phyloP scores from a whole-genome alignment of 805 yeast species.

The Starmerella davenportii region DNA sequence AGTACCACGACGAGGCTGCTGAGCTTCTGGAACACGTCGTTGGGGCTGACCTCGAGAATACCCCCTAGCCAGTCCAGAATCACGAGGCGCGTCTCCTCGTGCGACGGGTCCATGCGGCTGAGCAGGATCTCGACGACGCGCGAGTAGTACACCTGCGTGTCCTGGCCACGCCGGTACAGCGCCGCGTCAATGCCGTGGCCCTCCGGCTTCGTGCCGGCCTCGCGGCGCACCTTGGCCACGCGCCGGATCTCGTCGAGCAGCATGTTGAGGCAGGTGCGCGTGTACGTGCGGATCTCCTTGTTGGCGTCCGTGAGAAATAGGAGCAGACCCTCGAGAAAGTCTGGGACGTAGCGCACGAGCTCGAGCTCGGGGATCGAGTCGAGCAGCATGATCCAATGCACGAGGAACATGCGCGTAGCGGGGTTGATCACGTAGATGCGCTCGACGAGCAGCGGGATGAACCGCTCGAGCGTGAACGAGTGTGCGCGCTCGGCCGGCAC shows the following conservation, averaged over 20 bases:
- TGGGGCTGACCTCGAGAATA: conserved; percentile 54
- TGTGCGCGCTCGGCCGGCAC: conserved; percentile 21
- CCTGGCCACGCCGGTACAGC: conserved; percentile 54
- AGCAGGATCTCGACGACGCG: conserved; percentile 65
- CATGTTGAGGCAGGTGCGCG: conserved; percentile 56
- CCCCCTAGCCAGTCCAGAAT: conserved; percentile 70
- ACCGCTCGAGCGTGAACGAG: conserved; percentile 66
- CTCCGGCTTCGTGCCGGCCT: neutral
- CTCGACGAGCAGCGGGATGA: conserved; percentile 80
- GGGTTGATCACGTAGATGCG: conserved; percentile 86
- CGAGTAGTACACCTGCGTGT: conserved; percentile 61
- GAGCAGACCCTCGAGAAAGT: conserved; percentile 69
- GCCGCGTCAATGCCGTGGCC: conserved; percentile 9
- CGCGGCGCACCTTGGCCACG: conserved; percentile 44
- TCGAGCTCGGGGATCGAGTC: conserved; percentile 88
- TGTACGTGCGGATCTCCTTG: conserved; percentile 71
- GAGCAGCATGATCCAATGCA: conserved; percentile 83
- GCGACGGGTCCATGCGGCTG: conserved; percentile 59
- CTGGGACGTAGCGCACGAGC: conserved; percentile 69
- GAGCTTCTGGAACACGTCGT: conserved; percentile 51
- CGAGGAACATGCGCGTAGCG: conserved; percentile 73
- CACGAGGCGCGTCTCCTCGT: conserved; percentile 57
- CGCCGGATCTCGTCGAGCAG: conserved; percentile 66
- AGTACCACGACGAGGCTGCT: conserved; percentile 59
- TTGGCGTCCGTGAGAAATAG: conserved; percentile 67